A percentile compares a stretch with the other conserved stretches of the same genome.
These are phyloP conservation scores for Phytopythium chamaehyphon DNA, from an alignment of 352 stramenopile genomes.

Conservation along the genomic window DNA sequence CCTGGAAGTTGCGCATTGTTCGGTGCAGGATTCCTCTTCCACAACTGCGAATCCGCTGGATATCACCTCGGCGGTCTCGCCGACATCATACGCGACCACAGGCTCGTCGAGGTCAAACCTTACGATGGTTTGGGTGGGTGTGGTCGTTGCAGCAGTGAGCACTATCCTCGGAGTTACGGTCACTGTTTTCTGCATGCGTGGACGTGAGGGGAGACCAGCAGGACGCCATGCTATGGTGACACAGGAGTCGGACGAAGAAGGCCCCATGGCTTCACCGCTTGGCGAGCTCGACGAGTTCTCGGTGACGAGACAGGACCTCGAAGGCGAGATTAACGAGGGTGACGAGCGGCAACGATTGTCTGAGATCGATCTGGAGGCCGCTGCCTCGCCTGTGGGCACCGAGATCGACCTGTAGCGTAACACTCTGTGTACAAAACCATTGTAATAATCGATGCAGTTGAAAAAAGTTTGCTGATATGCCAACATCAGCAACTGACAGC, in stretches of 20 bases:
- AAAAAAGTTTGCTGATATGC: no score
- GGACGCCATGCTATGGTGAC: constrained; percentile 46
- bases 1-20: constrained; percentile 43
- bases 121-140: constrained; percentile 44
- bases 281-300: constrained; percentile 1
- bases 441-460: no score
- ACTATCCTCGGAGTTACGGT: constrained; percentile 42
- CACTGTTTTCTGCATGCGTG: constrained; percentile 48
- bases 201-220: constrained; percentile 16
- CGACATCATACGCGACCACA: constrained; percentile 10
- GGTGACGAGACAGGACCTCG: constrained; percentile 1
- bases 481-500: no score
- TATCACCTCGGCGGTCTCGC: background rate
- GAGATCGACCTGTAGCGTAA: constrained; percentile 7
- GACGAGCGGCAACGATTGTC: background rate
- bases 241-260: constrained; percentile 59
- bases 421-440: no score
- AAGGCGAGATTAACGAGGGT: constrained; percentile 15
- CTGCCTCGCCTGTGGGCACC: constrained; percentile 3
- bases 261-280: constrained; percentile 11
- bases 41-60: constrained; percentile 7
- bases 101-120: constrained; percentile 13
- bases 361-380: constrained; percentile 5
- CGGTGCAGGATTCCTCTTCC: constrained; percentile 7
- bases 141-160: constrained; percentile 45